These are phyloP conservation scores for Gardenia jasminoides DNA, from an alignment of 257 asterid genomes.

Conservation along the genomic window DNA sequence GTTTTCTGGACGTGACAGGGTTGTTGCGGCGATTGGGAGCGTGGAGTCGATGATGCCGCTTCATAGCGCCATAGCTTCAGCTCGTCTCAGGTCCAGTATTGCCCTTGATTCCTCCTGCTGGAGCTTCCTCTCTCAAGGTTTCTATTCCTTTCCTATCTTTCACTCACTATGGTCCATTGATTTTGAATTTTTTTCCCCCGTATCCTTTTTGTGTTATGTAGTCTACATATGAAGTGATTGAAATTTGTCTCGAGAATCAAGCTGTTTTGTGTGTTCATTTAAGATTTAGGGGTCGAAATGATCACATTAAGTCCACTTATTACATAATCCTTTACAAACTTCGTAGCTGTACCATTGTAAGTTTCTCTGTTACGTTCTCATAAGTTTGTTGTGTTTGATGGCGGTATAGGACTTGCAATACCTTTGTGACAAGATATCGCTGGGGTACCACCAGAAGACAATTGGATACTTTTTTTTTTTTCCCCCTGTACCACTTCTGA, in stretches of 20 bases:
- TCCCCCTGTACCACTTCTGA: conserved; percentile 6
- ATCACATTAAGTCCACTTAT: background rate
- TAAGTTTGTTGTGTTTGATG: conserved; percentile 10
- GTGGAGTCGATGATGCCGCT: conserved; percentile 56
- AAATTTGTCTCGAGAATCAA: background rate
- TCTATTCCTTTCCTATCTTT: background rate
- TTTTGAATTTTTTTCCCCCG: too few relatives aligned
- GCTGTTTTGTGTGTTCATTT: background rate
- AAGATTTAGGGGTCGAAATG: background rate
- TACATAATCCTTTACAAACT: background rate
- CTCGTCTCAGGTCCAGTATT: conserved; percentile 56
- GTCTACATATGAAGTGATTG: background rate
- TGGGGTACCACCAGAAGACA: conserved; percentile 1
- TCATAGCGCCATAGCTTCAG: conserved; percentile 54
- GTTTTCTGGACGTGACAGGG: conserved; percentile 22
- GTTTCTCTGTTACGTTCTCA: background rate
- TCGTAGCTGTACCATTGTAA: background rate
- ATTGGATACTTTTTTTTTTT: background rate
- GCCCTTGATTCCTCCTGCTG: conserved; percentile 51
- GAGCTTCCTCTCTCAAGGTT: conserved; percentile 65
- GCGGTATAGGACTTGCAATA: conserved; percentile 20
- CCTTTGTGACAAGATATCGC: conserved; percentile 28
- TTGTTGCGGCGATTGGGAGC: conserved; percentile 39
- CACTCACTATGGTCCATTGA: background rate
- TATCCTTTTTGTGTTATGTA: too few relatives aligned